Percentiles rank a stretch among this genome's conserved stretches.
phyloP scores from a whole-genome alignment of 2,329 filamentous ascomycete species.

The Pseudonectria foliicola region DNA sequence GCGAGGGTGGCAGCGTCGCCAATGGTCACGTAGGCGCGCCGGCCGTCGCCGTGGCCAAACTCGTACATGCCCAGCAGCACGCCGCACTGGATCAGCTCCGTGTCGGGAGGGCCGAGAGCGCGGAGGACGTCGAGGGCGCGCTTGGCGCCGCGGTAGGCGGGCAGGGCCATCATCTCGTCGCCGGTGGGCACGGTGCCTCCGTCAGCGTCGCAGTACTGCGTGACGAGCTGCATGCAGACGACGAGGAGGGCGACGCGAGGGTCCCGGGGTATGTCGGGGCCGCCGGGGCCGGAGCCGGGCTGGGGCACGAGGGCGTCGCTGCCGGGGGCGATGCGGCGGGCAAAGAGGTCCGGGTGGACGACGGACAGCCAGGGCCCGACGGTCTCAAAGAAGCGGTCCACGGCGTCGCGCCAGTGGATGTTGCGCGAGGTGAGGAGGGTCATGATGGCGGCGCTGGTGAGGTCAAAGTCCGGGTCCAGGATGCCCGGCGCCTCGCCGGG shows the following conservation, averaged over 20 bases:
- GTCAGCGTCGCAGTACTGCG: constrained; percentile 31
- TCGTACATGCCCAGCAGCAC: constrained; percentile 36
- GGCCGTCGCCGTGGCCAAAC: constrained; percentile 36
- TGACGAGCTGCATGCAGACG: constrained; percentile 36
- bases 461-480: constrained; percentile 26
- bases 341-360: constrained; percentile 33
- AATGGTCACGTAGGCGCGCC: constrained; percentile 35
- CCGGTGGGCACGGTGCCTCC: constrained; percentile 23
- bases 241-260: constrained; percentile 32
- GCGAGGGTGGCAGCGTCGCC: constrained; percentile 33
- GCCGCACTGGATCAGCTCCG: constrained; percentile 35
- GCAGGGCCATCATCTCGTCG: constrained; percentile 33
- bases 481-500: constrained; percentile 15
- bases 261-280: constrained; percentile 11
- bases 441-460: constrained; percentile 32
- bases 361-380: constrained; percentile 36
- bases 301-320: constrained; percentile 3
- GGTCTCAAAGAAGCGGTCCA: constrained; percentile 32
- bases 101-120: constrained; percentile 26
- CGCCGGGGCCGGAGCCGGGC: constrained; percentile 1
- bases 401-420: constrained; percentile 31
- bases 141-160: constrained; percentile 32
- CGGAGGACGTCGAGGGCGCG: constrained; percentile 31
- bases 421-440: constrained; percentile 28
- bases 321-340: constrained; percentile 22